Percentiles rank a stretch among this genome's conserved stretches.
Evolutionary conservation across 192 early-diverging fungal genomes (phyloP).

Genomic region (Spizellomyces sp.): DNA sequence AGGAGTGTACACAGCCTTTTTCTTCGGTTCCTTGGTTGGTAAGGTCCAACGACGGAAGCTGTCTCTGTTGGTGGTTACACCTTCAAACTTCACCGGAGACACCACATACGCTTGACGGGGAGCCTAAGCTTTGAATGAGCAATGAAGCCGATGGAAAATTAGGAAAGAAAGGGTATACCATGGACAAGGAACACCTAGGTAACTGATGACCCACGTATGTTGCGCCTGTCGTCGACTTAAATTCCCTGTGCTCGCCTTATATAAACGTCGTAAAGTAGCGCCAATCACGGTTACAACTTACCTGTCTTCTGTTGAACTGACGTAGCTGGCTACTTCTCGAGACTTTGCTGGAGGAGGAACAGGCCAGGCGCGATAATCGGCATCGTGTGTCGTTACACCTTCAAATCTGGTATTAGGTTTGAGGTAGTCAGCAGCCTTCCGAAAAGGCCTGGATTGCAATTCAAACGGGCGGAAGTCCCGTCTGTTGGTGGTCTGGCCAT

Average conservation of each 20-base stretch:
- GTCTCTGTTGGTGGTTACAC: slow-evolving; percentile 42
- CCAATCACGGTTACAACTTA: slow-evolving; percentile 13
- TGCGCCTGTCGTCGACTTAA: slow-evolving; percentile 46
- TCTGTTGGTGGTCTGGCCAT: slow-evolving; percentile 45
- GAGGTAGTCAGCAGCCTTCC: slow-evolving; percentile 29
- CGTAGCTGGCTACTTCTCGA: slow-evolving; percentile 22
- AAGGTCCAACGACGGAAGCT: slow-evolving; percentile 40
- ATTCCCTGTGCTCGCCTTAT: slow-evolving; percentile 37
- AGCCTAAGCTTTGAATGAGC: background rate
- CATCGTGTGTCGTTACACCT: slow-evolving; percentile 34
- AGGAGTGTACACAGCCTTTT: slow-evolving; percentile 36
- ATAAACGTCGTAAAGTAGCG: background rate
- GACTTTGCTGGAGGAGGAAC: slow-evolving; percentile 32
- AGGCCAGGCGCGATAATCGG: slow-evolving; percentile 44
- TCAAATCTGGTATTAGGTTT: slow-evolving; percentile 44
- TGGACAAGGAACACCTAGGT: background rate
- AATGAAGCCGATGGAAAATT: background rate
- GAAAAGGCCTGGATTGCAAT: slow-evolving; percentile 34
- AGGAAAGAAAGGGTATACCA: background rate
- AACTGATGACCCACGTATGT: slow-evolving; percentile 43
- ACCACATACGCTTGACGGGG: slow-evolving; percentile 21
- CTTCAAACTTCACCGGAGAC: slow-evolving; percentile 37
- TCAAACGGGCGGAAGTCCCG: slow-evolving; percentile 33
- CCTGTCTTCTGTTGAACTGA: slow-evolving; percentile 37
- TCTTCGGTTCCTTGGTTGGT: slow-evolving; percentile 16